phyloP scores from a whole-genome alignment of 148 eudicot species.

The Camellia japonica region DNA sequence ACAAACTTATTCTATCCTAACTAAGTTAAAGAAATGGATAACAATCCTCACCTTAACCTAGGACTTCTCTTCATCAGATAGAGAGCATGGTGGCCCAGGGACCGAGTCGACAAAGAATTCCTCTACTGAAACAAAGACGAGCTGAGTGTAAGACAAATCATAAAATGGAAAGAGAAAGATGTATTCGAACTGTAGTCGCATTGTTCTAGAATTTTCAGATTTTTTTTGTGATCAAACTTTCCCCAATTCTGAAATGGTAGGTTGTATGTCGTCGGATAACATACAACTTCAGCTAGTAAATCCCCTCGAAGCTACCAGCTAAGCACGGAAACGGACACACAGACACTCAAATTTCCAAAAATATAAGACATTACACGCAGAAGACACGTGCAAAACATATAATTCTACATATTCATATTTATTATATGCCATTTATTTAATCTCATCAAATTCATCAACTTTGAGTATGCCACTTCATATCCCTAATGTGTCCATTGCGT shows the following conservation, averaged over 20 bases:
- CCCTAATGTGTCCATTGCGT: too few relatives aligned
- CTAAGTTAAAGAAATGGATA: slow-evolving; percentile 1
- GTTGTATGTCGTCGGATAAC: neutral
- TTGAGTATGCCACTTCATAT: too few relatives aligned
- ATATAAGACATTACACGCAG: too few relatives aligned
- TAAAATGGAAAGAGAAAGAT: neutral
- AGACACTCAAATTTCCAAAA: too few relatives aligned
- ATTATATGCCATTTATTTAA: too few relatives aligned
- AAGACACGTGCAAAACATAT: too few relatives aligned
- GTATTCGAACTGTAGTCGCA: neutral
- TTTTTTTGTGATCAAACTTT: neutral
- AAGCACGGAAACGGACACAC: neutral
- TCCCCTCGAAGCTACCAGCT: neutral
- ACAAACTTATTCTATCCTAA: slow-evolving; percentile 7
- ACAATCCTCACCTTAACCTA: slow-evolving; percentile 20
- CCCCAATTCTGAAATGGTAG: neutral
- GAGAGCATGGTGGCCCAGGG: slow-evolving; percentile 55
- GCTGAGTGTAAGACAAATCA: slow-evolving; percentile 4
- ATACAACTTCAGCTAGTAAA: too few relatives aligned
- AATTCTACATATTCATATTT: too few relatives aligned
- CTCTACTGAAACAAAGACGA: slow-evolving; percentile 57
- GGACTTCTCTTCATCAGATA: slow-evolving; percentile 66
- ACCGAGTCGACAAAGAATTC: slow-evolving; percentile 88
- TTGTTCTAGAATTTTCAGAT: too few relatives aligned
- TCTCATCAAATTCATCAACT: too few relatives aligned